Evolutionary conservation across 2,329 filamentous ascomycete genomes (phyloP).

Genomic region (Fusarium sublunatum): DNA sequence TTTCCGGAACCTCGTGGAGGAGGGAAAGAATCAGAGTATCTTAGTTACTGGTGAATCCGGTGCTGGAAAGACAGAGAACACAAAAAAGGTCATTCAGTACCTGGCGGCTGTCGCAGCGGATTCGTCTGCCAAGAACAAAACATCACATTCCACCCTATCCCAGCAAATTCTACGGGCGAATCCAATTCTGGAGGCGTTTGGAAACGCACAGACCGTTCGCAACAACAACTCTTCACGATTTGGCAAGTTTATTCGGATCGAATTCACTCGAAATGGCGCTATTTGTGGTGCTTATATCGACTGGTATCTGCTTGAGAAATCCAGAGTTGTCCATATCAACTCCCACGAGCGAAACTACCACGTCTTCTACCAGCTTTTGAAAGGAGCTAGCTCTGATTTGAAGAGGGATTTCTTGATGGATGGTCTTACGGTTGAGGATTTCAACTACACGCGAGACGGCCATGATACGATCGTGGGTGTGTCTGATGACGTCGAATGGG

Average conservation of each 20-base stretch:
- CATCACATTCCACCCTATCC: slow-evolving; percentile 83
- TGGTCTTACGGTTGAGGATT: slow-evolving; percentile 82
- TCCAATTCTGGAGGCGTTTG: slow-evolving; percentile 96
- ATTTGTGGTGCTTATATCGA: slow-evolving; percentile 98
- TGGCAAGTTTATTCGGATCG: slow-evolving; percentile 98
- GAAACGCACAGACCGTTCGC: slow-evolving; percentile 95
- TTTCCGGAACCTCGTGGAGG: slow-evolving; percentile 93
- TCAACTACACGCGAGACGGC: slow-evolving; percentile 89
- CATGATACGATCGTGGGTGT: slow-evolving; percentile 93
- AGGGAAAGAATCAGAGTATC: slow-evolving; percentile 96
- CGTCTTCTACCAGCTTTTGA: slow-evolving; percentile 94
- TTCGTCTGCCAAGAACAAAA: slow-evolving; percentile 70
- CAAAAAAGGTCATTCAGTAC: slow-evolving; percentile 99
- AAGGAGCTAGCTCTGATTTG: slow-evolving; percentile 79
- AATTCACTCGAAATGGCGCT: slow-evolving; percentile 87
- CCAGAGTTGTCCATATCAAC: slow-evolving; percentile 92
- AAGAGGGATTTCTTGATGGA: slow-evolving; percentile 82
- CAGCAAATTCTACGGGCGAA: slow-evolving; percentile 97
- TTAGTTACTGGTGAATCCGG: slow-evolving; percentile 97
- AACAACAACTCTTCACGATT: slow-evolving; percentile 99
- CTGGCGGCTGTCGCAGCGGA: slow-evolving; percentile 93
- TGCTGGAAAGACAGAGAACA: slow-evolving; percentile 98
- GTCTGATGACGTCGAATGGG: slow-evolving; percentile 92
- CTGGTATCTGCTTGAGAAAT: slow-evolving; percentile 98
- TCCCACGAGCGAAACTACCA: slow-evolving; percentile 94